Base-by-base conservation (phyloP, 2,329 filamentous ascomycete species). In the Talaromyces atroroseus region DNA sequence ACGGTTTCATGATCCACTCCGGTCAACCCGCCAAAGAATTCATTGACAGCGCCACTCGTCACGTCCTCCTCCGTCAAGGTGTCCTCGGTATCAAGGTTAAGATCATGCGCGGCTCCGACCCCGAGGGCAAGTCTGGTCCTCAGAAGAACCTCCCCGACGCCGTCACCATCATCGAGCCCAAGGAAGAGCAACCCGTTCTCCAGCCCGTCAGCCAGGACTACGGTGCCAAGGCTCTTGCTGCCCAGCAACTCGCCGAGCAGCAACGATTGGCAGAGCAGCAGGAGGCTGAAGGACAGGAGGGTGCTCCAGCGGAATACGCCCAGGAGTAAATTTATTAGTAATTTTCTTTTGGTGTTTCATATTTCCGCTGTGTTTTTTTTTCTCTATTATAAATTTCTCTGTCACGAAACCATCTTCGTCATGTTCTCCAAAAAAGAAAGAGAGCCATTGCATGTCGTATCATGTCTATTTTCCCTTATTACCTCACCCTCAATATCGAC, bases 1-100 rank as follows among this genome's bases (percentile, higher is more conserved):
- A 99, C 80, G 94, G 94, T 78, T 99, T 99, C 90, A 99, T 99
- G 94, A 99, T 99, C 82, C 94, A 99, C 90, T 99, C 94, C 74
- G 94, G 94, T 82, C 94, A 99, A 80, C 94, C 94, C 74, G 94
- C 92, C 75, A 92, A 95, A 82, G 94, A 99, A 82, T 99, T 99
- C 84, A 99, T 99, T 78, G 94, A 99, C 85, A 85, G 82, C 73
- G 95, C 95, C 70, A 97, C 94, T 74, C 94, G 94, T 72, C 94
- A 99, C 90, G 94, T 99, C 72, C 91, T 99, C 68, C 92, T 99
- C 79, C 90, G 95, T 82, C 94, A 99, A 85, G 94, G 94, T 89
- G 94, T 99, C 67, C 84, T 99, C 67, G 94, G 94, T 82, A 99
- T 99, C 84, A 99, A 99, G 87, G 94, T 99, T 80, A 99, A 99